A percentile compares a stretch with the other conserved stretches of the same genome.
Conservation (phyloP, 2,329 filamentous ascomycete genomes). For the Aspergillus fijiensis region DNA sequence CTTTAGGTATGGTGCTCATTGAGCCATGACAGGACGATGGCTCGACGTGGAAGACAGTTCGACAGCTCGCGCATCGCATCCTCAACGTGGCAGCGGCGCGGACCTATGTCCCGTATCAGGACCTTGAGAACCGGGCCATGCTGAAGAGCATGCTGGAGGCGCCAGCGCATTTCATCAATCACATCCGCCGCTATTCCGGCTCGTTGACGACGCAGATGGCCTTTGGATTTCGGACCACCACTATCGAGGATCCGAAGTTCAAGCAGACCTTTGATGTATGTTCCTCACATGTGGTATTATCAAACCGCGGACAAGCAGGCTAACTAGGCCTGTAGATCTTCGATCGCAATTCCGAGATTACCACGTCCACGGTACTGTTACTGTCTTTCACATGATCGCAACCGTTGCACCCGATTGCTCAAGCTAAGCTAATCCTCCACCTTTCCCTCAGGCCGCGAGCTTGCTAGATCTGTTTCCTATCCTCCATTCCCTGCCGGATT, state of each 20-base stretch:
- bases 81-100: conserved; percentile 50
- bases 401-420: too few relatives aligned
- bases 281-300: too few relatives aligned
- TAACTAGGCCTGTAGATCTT: too few relatives aligned
- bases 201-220: conserved; percentile 53
- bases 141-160: conserved; percentile 46
- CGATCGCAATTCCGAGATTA: too few relatives aligned
- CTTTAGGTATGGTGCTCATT: too few relatives aligned
- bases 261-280: conserved; percentile 43
- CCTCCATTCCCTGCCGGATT: too few relatives aligned
- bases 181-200: conserved; percentile 51
- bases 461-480: too few relatives aligned
- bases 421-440: too few relatives aligned
- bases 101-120: conserved; percentile 56
- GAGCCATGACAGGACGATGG: neutral
- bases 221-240: conserved; percentile 48
- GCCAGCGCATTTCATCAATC: conserved; percentile 45
- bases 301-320: too few relatives aligned
- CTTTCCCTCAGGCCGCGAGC: too few relatives aligned
- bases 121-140: conserved; percentile 58
- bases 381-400: too few relatives aligned
- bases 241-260: conserved; percentile 44
- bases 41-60: conserved; percentile 14
- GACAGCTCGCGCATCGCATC: conserved; percentile 45
- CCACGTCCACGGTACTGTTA: too few relatives aligned